Conservation (phyloP, 306 rosid genomes). For the Ormosia semicastrata region DNA sequence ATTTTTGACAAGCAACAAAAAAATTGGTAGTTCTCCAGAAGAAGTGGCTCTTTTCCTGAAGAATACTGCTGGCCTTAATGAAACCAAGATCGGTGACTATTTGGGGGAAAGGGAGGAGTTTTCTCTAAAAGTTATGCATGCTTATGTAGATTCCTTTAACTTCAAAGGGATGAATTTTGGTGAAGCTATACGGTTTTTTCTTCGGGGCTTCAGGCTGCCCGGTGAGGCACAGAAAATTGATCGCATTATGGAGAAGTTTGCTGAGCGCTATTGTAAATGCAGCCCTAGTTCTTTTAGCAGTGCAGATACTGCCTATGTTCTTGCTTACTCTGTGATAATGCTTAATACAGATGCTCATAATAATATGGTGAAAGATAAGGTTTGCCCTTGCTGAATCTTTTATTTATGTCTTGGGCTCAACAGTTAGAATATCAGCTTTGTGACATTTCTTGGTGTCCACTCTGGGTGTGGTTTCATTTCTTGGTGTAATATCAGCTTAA, state of each 20-base stretch:
- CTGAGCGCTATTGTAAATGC: conserved; percentile 99
- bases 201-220: conserved; percentile 93
- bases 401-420: conserved; percentile 22
- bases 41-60: conserved; percentile 87
- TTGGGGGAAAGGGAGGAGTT: conserved; percentile 98
- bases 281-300: conserved; percentile 90
- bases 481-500: background rate
- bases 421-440: background rate
- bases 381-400: conserved; percentile 42
- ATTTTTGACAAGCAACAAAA: conserved; percentile 75
- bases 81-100: conserved; percentile 89
- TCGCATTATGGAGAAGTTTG: conserved; percentile 99
- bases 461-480: conserved; percentile 12
- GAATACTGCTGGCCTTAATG: conserved; percentile 79
- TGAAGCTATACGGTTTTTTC: conserved; percentile 93
- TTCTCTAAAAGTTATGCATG: conserved; percentile 97
- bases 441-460: conserved; percentile 19
- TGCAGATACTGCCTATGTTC: conserved; percentile 99
- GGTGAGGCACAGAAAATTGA: conserved; percentile 99
- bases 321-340: conserved; percentile 98
- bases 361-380: conserved; percentile 97
- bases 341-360: conserved; percentile 99
- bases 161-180: conserved; percentile 92
- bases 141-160: conserved; percentile 93
- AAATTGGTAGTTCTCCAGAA: conserved; percentile 80